Conservation (phyloP, 2,329 filamentous ascomycete species). For the Ramularia endophylla region DNA sequence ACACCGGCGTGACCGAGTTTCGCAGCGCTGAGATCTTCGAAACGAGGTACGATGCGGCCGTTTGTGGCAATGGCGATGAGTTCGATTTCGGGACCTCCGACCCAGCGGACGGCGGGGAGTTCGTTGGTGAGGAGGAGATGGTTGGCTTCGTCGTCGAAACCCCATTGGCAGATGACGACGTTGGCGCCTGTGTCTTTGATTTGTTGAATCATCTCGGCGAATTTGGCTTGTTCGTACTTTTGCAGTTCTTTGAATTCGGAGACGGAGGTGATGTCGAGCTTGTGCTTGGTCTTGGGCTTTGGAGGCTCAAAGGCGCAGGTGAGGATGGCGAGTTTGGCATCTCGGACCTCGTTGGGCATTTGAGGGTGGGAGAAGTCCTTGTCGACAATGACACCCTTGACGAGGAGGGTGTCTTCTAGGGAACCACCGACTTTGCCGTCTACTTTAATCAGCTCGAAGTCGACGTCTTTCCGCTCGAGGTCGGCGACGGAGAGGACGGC, state of each 20-base stretch:
- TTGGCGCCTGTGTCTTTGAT: conserved; percentile 98
- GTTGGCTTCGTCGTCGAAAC: conserved; percentile 98
- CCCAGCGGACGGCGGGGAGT: conserved; percentile 94
- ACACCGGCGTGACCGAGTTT: conserved; percentile 88
- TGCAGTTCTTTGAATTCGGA: conserved; percentile 99
- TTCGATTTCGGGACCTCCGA: conserved; percentile 96
- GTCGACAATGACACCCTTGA: conserved; percentile 97
- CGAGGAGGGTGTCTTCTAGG: conserved; percentile 86
- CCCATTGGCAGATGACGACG: conserved; percentile 98
- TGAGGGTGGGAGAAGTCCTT: conserved; percentile 99
- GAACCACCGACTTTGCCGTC: conserved; percentile 96
- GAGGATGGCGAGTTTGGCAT: conserved; percentile 95
- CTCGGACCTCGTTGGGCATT: conserved; percentile 91
- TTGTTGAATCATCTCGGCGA: conserved; percentile 96
- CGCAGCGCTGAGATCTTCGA: conserved; percentile 84
- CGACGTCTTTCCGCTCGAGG: conserved; percentile 90
- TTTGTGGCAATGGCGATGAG: conserved; percentile 98
- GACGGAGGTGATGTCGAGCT: conserved; percentile 93
- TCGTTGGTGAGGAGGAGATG: conserved; percentile 94
- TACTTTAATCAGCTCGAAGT: conserved; percentile 99
- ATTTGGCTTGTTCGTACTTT: conserved; percentile 92
- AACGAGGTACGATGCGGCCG: conserved; percentile 92
- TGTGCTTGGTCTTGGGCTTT: conserved; percentile 99
- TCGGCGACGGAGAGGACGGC: conserved; percentile 95
- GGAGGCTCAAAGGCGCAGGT: conserved; percentile 98